Conservation (phyloP, 257 asterid genomes). For the Buddleja alternifolia region DNA sequence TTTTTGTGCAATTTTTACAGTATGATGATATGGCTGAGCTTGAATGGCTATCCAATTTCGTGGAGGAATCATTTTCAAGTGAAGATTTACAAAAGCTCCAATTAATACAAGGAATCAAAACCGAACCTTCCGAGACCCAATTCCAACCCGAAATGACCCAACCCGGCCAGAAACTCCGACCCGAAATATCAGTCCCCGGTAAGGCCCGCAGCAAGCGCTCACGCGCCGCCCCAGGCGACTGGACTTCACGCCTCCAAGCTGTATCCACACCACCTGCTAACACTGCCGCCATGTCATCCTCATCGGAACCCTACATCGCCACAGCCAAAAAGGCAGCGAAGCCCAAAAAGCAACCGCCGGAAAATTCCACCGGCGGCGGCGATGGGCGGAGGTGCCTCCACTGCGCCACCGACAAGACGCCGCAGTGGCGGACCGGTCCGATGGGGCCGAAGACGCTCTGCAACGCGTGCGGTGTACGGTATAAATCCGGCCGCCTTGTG, state of each 20-base stretch:
- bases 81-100: too few species aligned
- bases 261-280: neutral
- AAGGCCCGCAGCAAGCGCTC: conserved; percentile 69
- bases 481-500: conserved; percentile 62
- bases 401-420: conserved; percentile 63
- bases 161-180: neutral
- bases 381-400: conserved; percentile 59
- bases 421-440: conserved; percentile 72
- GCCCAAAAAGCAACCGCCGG: conserved; percentile 40
- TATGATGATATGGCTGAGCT: conserved; percentile 62
- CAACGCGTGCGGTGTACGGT: conserved; percentile 67
- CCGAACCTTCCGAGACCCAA: conserved; percentile 25
- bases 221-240: conserved; percentile 60
- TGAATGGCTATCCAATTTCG: conserved; percentile 67
- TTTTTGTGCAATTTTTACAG: conserved; percentile 24
- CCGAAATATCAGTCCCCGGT: conserved; percentile 53
- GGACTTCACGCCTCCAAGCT: conserved; percentile 53
- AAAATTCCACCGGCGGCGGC: conserved; percentile 26
- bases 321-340: conserved; percentile 13
- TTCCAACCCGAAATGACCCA: conserved; percentile 39
- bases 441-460: conserved; percentile 71
- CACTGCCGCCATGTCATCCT: conserved; percentile 35
- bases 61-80: conserved; percentile 61
- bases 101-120: too few species aligned
- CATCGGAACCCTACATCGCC: conserved; percentile 1